Base-by-base conservation (phyloP, 371 early-diverging fungal species). In the Ordospora colligata region DNA sequence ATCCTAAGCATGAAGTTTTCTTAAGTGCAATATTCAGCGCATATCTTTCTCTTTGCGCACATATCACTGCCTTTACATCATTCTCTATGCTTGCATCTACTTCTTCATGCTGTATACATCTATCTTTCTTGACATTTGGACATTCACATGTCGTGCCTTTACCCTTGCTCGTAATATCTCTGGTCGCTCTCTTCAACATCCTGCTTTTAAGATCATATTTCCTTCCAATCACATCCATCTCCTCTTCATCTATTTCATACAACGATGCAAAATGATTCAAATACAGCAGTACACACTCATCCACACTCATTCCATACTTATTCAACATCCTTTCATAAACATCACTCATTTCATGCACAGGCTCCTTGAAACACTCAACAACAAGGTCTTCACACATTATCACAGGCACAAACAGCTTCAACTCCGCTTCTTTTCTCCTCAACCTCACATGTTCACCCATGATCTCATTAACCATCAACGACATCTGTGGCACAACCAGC, bases 321-420 rank as follows among this genome's bases (percentile, higher is more conserved):
- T 40, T 37, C 11, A 58, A 25, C 58, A 27, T 40, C 37, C 40
- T 40, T 37, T 32, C 58, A 27, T 37, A 25, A n/a, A 58, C 40
- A 37, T 14, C 14, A 11, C 40, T 40, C 14, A 58, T 37, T 3
- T 37, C 27, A 37, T 58, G 12, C 4, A 37, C 58, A 10, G 58
- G 32, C 58, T 58, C 58, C 58, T 58, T 58, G 32, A 50, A 73
- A 14, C 75, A 54, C 50, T 80, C 73, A 21, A 80, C 12, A 11
- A 47, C 50, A 43, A 80, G 47, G 27, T 40, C 62, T 17, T 75
- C 75, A 14, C 68, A 65, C 49, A 72, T 45, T 54, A 75, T 65
- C 12, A 80, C 62, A 4, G 70, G 67, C 17, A 72, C 65, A 32
- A 67, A 65, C 21, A 75, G 53, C 37, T 63, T 71, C 23, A 72